A percentile compares a stretch with the other conserved stretches of the same genome.
Evolutionary conservation across 1,284 basidiomycete species (phyloP).

Genomic region (Anthracocystis panici-leucophaei): DNA sequence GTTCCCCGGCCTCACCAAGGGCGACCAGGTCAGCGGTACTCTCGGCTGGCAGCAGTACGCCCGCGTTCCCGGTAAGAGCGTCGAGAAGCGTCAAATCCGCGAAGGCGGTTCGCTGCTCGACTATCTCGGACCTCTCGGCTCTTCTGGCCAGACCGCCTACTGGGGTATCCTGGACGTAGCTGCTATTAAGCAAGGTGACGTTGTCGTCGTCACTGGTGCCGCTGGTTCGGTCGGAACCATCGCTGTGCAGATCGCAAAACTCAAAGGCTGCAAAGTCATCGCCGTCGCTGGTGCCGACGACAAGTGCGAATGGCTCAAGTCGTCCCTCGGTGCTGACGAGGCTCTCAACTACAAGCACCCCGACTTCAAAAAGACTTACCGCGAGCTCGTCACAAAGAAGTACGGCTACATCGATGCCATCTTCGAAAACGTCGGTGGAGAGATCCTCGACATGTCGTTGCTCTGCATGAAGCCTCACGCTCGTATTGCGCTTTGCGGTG

Average conservation of each 20-base stretch:
- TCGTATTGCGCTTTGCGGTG: constrained; percentile 80
- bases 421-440: constrained; percentile 59
- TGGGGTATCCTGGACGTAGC: constrained; percentile 62
- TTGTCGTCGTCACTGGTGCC: constrained; percentile 62
- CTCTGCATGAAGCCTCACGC: constrained; percentile 79
- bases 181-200: constrained; percentile 53
- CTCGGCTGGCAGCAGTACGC: constrained; percentile 59
- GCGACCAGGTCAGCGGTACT: constrained; percentile 55
- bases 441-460: constrained; percentile 50
- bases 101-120: constrained; percentile 51
- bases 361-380: constrained; percentile 76
- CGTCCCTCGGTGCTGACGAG: constrained; percentile 83
- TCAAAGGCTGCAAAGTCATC: constrained; percentile 77
- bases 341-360: constrained; percentile 86
- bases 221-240: constrained; percentile 66
- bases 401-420: constrained; percentile 57
- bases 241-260: constrained; percentile 74
- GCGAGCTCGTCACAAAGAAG: constrained; percentile 72
- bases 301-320: constrained; percentile 85
- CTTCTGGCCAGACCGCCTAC: constrained; percentile 69
- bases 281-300: constrained; percentile 83
- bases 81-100: constrained; percentile 43
- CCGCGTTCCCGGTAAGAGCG: constrained; percentile 36
- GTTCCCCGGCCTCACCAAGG: constrained; percentile 58
- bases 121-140: constrained; percentile 68